Percentiles rank a stretch among this genome's conserved stretches.
Evolutionary conservation across 2,329 filamentous ascomycete genomes (phyloP).

Genomic region (Geoglossum cookeanum): DNA sequence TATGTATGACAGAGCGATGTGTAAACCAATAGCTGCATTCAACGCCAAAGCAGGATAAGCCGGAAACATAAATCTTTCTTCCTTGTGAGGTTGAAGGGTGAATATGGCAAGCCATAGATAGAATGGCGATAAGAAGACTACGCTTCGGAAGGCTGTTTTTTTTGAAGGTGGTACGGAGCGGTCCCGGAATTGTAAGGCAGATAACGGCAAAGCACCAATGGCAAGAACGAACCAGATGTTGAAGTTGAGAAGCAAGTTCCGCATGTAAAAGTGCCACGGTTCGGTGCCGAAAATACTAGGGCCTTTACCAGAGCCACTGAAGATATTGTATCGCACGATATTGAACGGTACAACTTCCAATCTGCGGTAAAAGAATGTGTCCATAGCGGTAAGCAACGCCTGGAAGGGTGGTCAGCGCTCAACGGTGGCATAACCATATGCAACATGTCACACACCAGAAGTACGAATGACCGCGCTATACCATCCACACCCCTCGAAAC

Average conservation of each 20-base stretch:
- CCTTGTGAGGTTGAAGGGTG: constrained; percentile 83
- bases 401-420: constrained; percentile 21
- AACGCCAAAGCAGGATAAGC: constrained; percentile 79
- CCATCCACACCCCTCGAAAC: constrained; percentile 48
- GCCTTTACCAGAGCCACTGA: constrained; percentile 56
- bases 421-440: background rate
- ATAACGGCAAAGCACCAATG: constrained; percentile 52
- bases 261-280: constrained; percentile 91
- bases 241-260: constrained; percentile 84
- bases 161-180: constrained; percentile 41
- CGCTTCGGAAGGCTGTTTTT: constrained; percentile 50
- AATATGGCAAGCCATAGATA: constrained; percentile 93
- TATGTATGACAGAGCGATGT: constrained; percentile 52
- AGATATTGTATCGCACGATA: constrained; percentile 90
- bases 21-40: constrained; percentile 69
- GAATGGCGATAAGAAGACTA: constrained; percentile 68
- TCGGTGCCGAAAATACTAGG: constrained; percentile 91
- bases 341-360: constrained; percentile 66
- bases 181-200: constrained; percentile 51
- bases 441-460: constrained; percentile 40
- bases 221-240: constrained; percentile 84
- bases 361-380: constrained; percentile 72
- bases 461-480: constrained; percentile 39
- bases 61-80: constrained; percentile 97
- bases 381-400: constrained; percentile 50